phyloP scores from a whole-genome alignment of 2,329 filamentous ascomycete genomes.

The Fusarium begoniae region DNA sequence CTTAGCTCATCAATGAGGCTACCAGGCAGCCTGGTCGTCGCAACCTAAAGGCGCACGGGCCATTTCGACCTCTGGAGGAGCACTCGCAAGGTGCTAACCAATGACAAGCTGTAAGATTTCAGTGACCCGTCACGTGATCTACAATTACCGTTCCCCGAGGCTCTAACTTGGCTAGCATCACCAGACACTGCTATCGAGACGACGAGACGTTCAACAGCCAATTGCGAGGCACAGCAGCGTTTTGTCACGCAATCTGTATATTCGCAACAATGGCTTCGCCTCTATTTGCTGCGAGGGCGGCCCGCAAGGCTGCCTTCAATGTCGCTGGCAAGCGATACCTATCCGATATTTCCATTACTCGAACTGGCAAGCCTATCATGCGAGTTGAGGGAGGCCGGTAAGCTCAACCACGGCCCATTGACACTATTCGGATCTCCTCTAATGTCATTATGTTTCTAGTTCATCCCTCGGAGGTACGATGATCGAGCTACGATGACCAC shows the following conservation, averaged over 20 bases:
- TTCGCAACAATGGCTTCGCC: conserved; percentile 63
- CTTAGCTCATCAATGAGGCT: conserved; percentile 49
- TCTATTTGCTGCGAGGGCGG: conserved; percentile 65
- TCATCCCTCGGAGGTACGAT: conserved; percentile 84
- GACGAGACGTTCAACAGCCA: conserved; percentile 41
- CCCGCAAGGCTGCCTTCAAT: conserved; percentile 57
- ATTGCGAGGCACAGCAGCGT: conserved; percentile 46
- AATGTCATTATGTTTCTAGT: conserved; percentile 59
- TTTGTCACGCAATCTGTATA: conserved; percentile 42
- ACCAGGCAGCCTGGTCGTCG: conserved; percentile 51
- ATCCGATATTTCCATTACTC: conserved; percentile 90
- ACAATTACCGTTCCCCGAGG: conserved; percentile 35
- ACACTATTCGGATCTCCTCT: conserved; percentile 31
- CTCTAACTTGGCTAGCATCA: conserved; percentile 39
- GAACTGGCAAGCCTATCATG: conserved; percentile 95
- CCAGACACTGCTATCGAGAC: conserved; percentile 36
- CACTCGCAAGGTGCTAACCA: neutral
- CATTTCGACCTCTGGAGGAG: neutral
- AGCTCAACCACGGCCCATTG: conserved; percentile 48
- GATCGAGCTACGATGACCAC: conserved; percentile 15
- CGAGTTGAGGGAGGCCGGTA: conserved; percentile 90
- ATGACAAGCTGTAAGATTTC: conserved; percentile 27
- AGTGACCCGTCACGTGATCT: conserved; percentile 44
- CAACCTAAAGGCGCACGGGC: conserved; percentile 42
- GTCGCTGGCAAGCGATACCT: conserved; percentile 62